Evolutionary conservation across 306 rosid genomes (phyloP).

Genomic region (Sechiopsis laciniata): DNA sequence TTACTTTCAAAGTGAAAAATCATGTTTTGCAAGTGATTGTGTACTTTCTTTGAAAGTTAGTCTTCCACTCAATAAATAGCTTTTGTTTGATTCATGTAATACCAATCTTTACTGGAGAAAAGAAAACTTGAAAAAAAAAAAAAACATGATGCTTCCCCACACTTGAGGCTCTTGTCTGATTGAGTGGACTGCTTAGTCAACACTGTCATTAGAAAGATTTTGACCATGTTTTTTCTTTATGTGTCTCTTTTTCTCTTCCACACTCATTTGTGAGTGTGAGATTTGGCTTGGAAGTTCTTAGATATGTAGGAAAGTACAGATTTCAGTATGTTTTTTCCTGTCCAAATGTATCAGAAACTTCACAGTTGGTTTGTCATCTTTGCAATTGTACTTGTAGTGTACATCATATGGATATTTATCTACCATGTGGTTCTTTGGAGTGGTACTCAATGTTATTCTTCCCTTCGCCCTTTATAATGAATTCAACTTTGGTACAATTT

Average conservation of each 20-base stretch:
- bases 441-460: not conserved
- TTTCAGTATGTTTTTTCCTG: slow-evolving; percentile 29
- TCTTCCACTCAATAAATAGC: slow-evolving; percentile 26
- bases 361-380: not conserved
- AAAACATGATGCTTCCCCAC: slow-evolving; percentile 22
- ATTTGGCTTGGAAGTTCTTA: slow-evolving; percentile 13
- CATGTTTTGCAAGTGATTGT: slow-evolving; percentile 11
- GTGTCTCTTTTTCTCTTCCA: slow-evolving; percentile 12
- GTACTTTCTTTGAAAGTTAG: slow-evolving; percentile 23
- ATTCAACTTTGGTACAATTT: not conserved
- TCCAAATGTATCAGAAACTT: slow-evolving; percentile 19
- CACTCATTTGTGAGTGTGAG: slow-evolving; percentile 9
- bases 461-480: not conserved
- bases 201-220: slow-evolving; percentile 51
- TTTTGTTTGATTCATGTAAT: slow-evolving; percentile 15
- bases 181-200: slow-evolving; percentile 78
- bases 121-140: not conserved
- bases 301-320: slow-evolving; percentile 13
- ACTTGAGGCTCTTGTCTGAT: slow-evolving; percentile 33
- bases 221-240: slow-evolving; percentile 48
- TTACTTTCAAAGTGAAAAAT: slow-evolving; percentile 17
- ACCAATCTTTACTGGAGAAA: slow-evolving; percentile 19
- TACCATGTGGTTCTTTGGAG: not conserved
- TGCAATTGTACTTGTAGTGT: slow-evolving; percentile 37
- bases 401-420: slow-evolving; percentile 24